These are phyloP conservation scores for Rhizopus sp. DNA, from an alignment of 371 early-diverging fungal genomes.

Conservation along the genomic window DNA sequence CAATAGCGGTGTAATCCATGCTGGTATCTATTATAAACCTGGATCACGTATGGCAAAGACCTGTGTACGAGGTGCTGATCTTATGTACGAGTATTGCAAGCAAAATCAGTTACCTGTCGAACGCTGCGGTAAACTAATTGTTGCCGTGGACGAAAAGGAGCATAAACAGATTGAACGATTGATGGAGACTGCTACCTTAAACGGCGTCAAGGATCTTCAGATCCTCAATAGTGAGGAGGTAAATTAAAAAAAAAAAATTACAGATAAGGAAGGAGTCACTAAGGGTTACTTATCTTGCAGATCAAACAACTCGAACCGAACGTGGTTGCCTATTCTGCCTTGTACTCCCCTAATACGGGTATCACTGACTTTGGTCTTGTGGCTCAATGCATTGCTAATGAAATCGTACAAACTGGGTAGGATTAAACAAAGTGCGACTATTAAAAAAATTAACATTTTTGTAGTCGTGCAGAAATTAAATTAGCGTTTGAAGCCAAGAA, in stretches of 20 bases:
- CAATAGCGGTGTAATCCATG: slow-evolving; percentile 53
- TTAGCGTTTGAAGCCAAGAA: slow-evolving; percentile 43
- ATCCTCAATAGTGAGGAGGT: slow-evolving; percentile 42
- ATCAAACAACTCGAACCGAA: slow-evolving; percentile 48
- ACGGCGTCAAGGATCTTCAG: slow-evolving; percentile 49
- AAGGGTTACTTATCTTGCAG: slow-evolving; percentile 13
- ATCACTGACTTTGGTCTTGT: slow-evolving; percentile 47
- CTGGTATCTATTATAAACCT: slow-evolving; percentile 47
- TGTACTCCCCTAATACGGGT: slow-evolving; percentile 52
- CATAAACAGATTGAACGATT: slow-evolving; percentile 45
- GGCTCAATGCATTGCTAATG: slow-evolving; percentile 38
- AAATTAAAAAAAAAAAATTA: slow-evolving; percentile 1
- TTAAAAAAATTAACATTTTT: background rate
- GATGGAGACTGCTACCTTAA: slow-evolving; percentile 42
- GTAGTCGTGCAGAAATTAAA: slow-evolving; percentile 51
- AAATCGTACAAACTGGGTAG: slow-evolving; percentile 47
- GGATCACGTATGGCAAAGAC: slow-evolving; percentile 53
- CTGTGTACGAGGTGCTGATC: slow-evolving; percentile 46
- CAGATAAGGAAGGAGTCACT: background rate
- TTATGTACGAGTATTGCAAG: slow-evolving; percentile 53
- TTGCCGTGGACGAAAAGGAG: slow-evolving; percentile 40
- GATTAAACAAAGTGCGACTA: background rate
- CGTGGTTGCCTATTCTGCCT: slow-evolving; percentile 45
- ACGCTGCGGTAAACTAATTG: slow-evolving; percentile 51
- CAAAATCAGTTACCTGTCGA: slow-evolving; percentile 46